Base-by-base conservation (phyloP, 352 stramenopile genomes). In the Phytophthora syringae region DNA sequence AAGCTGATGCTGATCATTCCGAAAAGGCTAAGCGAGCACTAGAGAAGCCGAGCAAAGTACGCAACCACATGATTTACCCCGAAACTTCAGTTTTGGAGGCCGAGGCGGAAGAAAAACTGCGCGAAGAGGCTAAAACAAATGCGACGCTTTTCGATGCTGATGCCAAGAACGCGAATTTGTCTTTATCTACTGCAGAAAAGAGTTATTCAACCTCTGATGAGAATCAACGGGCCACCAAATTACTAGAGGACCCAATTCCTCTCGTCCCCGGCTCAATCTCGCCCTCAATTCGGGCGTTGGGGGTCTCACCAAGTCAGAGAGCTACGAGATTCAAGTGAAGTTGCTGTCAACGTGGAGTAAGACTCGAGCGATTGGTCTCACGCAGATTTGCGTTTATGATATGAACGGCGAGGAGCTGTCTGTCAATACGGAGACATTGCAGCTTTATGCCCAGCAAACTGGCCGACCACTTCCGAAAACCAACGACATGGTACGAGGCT, bases 371-470 rank as follows among this genome's bases (percentile, higher is more conserved):
- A 63, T 93, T 4, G 83, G 84, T 2, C 55, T 95, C 12, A 84
- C 82, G 0, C 82, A 92, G 39, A 80, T 95, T 27, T 84, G 69
- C 20, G 77, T 82, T 0, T 93, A 94, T 37, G 83, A 93, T 55
- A 45, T 37, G 0, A 77, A 88, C n/a, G 84, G 83, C 7, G 65
- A 79, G 21, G 83, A 92, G 16, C 47, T 95, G 0, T 40, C 65
- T 0, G 66, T 93, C 11, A 71, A 91, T 13, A 4, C 63, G n/a
- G 53, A 64, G 1, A 77, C 55, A 12, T 34, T 93, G 5, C 77
- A 74, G n/a, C 40, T 95, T 13, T 91, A 81, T 44, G 80, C 89
- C 11, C 76, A 80, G 52, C 48, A 63, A 4, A 77, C 81, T 11
- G 78, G 57, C 4, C 68, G 72, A 22, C 56, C 83, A 5, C 49